These are phyloP conservation scores for Omphalotus guepiniiformis DNA, from an alignment of 768 basidiomycete species.

Conservation along the genomic window DNA sequence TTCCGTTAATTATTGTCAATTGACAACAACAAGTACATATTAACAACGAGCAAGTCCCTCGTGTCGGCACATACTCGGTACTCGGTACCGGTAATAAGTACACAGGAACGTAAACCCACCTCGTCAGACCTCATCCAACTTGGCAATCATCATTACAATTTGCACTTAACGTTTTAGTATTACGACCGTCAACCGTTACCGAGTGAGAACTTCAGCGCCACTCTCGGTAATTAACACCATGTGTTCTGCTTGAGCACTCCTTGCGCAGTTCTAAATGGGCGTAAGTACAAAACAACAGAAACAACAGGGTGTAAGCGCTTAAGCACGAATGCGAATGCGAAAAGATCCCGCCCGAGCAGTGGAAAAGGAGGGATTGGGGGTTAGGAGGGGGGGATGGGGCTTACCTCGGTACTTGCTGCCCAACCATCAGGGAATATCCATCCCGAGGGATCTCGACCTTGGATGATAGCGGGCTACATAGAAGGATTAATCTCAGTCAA, in stretches of 20 bases:
- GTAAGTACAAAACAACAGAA: not conserved
- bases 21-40: too few relatives aligned
- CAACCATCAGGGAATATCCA: constrained; percentile 91
- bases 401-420: constrained; percentile 86
- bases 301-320: not conserved
- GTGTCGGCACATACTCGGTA: too few relatives aligned
- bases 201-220: constrained; percentile 77
- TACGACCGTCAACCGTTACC: too few relatives aligned
- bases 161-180: too few relatives aligned
- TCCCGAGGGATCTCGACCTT: constrained; percentile 61
- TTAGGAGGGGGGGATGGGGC: constrained; percentile 12
- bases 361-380: not conserved
- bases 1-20: too few relatives aligned
- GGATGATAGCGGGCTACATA: constrained; percentile 66
- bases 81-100: too few relatives aligned
- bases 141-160: too few relatives aligned
- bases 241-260: constrained; percentile 85
- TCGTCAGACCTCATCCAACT: too few relatives aligned
- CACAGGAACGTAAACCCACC: too few relatives aligned
- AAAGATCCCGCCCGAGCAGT: not conserved
- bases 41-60: too few relatives aligned
- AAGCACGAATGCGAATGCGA: not conserved
- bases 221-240: constrained; percentile 79
- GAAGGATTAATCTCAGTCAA: constrained; percentile 1
- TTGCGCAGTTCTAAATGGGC: constrained; percentile 60